Evolutionary conservation across 2,329 filamentous ascomycete genomes (phyloP).

Genomic region (Orbilia oligospora): DNA sequence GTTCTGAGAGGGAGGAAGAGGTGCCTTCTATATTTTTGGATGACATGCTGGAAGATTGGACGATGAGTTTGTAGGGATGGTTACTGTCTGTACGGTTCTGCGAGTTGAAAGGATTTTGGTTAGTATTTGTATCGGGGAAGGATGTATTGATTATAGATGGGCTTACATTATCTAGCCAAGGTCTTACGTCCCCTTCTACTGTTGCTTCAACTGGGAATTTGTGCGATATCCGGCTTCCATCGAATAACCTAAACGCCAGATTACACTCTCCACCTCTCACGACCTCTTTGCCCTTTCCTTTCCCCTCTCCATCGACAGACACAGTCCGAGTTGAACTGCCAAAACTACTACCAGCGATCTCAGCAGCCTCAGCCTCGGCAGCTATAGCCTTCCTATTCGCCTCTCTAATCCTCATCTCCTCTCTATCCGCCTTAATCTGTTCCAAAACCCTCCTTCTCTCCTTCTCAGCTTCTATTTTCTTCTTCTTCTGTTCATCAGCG

Average conservation of each 20-base stretch:
- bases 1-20: constrained; percentile 29
- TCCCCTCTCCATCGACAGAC: background rate
- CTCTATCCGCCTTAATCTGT: constrained; percentile 55
- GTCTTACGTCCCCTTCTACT: constrained; percentile 44
- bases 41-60: constrained; percentile 26
- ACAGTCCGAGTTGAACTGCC: background rate
- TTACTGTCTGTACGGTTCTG: constrained; percentile 52
- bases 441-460: constrained; percentile 52
- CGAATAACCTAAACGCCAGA: constrained; percentile 50
- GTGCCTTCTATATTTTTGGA: constrained; percentile 45
- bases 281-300: constrained; percentile 43
- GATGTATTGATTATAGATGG: background rate
- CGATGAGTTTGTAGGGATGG: constrained; percentile 51
- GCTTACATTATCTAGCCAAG: constrained; percentile 53
- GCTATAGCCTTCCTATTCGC: constrained; percentile 57
- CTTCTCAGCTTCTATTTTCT: constrained; percentile 43
- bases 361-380: constrained; percentile 45
- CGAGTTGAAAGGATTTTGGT: background rate
- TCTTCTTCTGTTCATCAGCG: constrained; percentile 53
- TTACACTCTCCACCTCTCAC: constrained; percentile 29
- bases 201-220: constrained; percentile 33
- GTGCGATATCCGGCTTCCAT: constrained; percentile 48
- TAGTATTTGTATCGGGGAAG: background rate
- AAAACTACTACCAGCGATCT: background rate
- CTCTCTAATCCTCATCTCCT: constrained; percentile 54